Percentiles rank a stretch among this genome's conserved stretches.
Conservation (phyloP, 345 rosid genomes). For the Alliaria petiolata region DNA sequence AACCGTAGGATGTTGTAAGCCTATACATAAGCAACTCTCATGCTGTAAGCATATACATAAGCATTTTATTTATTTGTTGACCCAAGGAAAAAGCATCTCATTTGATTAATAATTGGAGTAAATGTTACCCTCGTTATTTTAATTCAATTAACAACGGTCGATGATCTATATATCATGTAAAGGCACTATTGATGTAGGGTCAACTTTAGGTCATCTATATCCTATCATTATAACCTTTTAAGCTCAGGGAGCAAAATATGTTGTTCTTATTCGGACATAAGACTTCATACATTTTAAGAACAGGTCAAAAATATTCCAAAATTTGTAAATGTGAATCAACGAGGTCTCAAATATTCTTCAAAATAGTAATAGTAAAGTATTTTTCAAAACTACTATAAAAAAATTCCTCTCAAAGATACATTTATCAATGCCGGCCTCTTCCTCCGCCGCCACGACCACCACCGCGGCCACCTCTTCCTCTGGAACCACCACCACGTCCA, state of each 20-base stretch:
- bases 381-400: slow-evolving; percentile 3
- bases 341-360: slow-evolving; percentile 11
- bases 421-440: slow-evolving; percentile 26
- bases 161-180: neutral
- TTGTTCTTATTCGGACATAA: neutral
- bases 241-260: neutral
- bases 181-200: slow-evolving; percentile 1
- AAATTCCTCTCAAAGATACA: neutral
- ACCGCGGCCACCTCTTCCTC: slow-evolving; percentile 18
- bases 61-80: slow-evolving; percentile 33
- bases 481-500: slow-evolving; percentile 21
- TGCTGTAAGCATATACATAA: slow-evolving; percentile 32
- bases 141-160: neutral
- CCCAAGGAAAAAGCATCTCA: neutral
- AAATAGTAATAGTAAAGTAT: neutral
- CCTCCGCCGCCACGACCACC: slow-evolving; percentile 17
- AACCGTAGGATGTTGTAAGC: slow-evolving; percentile 23
- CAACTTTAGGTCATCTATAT: slow-evolving; percentile 7
- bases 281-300: neutral
- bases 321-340: slow-evolving; percentile 13
- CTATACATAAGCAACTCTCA: slow-evolving; percentile 23
- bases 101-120: neutral
- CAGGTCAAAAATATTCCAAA: slow-evolving; percentile 17
- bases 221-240: slow-evolving; percentile 14
- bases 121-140: neutral